Percentiles rank a stretch among this genome's conserved stretches.
Evolutionary conservation across 2,329 filamentous ascomycete genomes (phyloP).

Genomic region (Thelonectria rubi): DNA sequence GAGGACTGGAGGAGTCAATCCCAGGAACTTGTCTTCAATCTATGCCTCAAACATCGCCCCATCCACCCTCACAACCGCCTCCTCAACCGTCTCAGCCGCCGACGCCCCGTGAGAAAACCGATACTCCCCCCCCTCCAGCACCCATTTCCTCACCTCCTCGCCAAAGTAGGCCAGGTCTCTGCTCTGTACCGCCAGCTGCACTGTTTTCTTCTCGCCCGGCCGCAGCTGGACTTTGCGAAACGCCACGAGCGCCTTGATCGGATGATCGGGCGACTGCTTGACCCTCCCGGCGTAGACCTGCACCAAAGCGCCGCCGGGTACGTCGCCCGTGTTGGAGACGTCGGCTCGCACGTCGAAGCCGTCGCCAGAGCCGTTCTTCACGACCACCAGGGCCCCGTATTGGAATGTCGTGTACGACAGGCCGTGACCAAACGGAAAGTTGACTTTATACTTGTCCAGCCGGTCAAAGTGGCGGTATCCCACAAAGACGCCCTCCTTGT

Average conservation of each 20-base stretch:
- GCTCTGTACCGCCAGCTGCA: slow-evolving; percentile 26
- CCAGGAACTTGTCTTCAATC: background rate
- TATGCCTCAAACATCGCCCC: slow-evolving; percentile 5
- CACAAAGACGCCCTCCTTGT: slow-evolving; percentile 73
- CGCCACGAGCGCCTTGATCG: slow-evolving; percentile 38
- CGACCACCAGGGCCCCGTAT: slow-evolving; percentile 42
- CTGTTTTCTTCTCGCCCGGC: slow-evolving; percentile 30
- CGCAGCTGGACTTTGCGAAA: slow-evolving; percentile 39
- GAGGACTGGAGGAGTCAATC: no score
- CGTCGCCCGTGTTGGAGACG: slow-evolving; percentile 65
- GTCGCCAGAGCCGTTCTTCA: background rate
- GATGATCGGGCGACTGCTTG: slow-evolving; percentile 19
- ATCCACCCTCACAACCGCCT: background rate
- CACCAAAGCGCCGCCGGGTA: slow-evolving; percentile 60
- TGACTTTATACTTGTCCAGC: slow-evolving; percentile 19
- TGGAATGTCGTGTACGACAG: slow-evolving; percentile 26
- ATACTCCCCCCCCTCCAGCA: slow-evolving; percentile 41
- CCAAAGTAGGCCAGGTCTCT: slow-evolving; percentile 46
- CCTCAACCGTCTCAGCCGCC: slow-evolving; percentile 30
- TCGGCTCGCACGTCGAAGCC: slow-evolving; percentile 50
- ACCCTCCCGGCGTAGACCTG: slow-evolving; percentile 58
- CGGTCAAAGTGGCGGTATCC: slow-evolving; percentile 75
- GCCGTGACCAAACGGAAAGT: slow-evolving; percentile 27
- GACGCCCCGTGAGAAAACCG: slow-evolving; percentile 41
- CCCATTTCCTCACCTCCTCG: slow-evolving; percentile 38